Base-by-base conservation (phyloP, 495 filamentous ascomycete genomes). In the Penicillium paradoxum region DNA sequence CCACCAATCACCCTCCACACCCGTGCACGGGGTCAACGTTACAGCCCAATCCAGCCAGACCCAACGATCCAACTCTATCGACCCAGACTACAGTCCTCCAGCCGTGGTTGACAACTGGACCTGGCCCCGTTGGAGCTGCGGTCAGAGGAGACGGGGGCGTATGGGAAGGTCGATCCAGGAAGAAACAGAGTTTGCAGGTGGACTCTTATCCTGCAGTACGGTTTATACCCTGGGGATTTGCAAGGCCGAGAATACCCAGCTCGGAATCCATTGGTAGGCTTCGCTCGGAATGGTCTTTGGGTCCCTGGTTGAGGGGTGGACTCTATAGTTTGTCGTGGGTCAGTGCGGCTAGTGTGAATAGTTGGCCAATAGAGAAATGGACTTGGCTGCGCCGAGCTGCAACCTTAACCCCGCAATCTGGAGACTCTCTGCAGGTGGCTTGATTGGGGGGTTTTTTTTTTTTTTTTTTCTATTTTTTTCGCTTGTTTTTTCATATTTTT, bases 401-500 rank as follows among this genome's bases (percentile, higher is more conserved):
- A 65, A 65, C 59, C 57, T 65, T 63, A 65, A 63, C 63, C 63
- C 63, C 63, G 59, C 59, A 65, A 60, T 63, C 40, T 46, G 24
- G 33, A 14, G 47, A 24, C 15, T 42, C 11, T 9, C 21, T 34
- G 22, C 22, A 36, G 6, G 18, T 43, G 6, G 11, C 30, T 32
- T 11, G 45, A 48, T 37, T n/a, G n/a, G n/a, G 24, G 3, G 33
- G 13, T n/a, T 29, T 49, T 50, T 55, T 15, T 7, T 25, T 19
- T 14, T 24, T 32, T 32, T 51, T n/a, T 32, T 46, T 39, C 3
- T 3, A 7, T 27, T 21, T 22, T 54, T 0, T 2, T 15, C 8
- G 11, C 24, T 15, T 32, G 17, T 32, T 30, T 34, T 14, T 34
- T 13, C 1, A 2, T 34, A 34, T 34, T 14, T 14, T n/a, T 4